phyloP scores from a whole-genome alignment of 176 grass and related monocot genomes.

The Miscanthus lutarioriparius region DNA sequence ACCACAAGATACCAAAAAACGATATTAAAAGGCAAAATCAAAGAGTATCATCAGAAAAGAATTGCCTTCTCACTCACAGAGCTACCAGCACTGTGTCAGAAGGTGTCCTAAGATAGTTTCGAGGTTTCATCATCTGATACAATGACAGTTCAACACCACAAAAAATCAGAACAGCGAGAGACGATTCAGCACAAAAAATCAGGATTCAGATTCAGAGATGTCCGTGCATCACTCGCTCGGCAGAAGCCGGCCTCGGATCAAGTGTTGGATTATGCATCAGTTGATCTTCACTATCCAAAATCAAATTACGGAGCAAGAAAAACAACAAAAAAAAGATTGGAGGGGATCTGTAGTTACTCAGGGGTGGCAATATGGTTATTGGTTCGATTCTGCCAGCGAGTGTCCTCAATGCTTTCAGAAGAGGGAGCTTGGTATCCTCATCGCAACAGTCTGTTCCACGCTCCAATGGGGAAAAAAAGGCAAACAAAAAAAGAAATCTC shows the following conservation, averaged over 20 bases:
- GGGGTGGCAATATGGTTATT: conserved; percentile 55
- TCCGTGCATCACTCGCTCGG: conserved; percentile 35
- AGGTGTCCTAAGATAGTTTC: conserved; percentile 95
- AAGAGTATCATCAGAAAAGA: conserved; percentile 61
- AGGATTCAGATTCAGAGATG: conserved; percentile 63
- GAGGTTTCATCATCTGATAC: conserved; percentile 62
- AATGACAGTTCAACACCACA: no score
- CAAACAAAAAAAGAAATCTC: neutral
- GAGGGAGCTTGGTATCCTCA: conserved; percentile 99
- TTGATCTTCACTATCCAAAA: conserved; percentile 59
- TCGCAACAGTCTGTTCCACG: conserved; percentile 42
- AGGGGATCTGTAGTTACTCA: conserved; percentile 53
- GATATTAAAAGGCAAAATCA: neutral
- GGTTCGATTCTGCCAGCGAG: conserved; percentile 99
- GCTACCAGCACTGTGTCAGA: conserved; percentile 54
- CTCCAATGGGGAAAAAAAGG: neutral
- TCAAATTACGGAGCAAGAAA: no score
- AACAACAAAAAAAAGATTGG: neutral
- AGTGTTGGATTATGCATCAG: conserved; percentile 71
- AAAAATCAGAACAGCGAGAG: no score
- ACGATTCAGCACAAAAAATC: no score
- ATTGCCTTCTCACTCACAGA: conserved; percentile 74
- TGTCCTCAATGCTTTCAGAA: conserved; percentile 82
- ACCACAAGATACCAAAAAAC: neutral
- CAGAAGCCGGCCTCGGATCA: conserved; percentile 49